These are phyloP conservation scores for Plectosphaerella cucumerina DNA, from an alignment of 2,329 filamentous ascomycete species.

Conservation along the genomic window DNA sequence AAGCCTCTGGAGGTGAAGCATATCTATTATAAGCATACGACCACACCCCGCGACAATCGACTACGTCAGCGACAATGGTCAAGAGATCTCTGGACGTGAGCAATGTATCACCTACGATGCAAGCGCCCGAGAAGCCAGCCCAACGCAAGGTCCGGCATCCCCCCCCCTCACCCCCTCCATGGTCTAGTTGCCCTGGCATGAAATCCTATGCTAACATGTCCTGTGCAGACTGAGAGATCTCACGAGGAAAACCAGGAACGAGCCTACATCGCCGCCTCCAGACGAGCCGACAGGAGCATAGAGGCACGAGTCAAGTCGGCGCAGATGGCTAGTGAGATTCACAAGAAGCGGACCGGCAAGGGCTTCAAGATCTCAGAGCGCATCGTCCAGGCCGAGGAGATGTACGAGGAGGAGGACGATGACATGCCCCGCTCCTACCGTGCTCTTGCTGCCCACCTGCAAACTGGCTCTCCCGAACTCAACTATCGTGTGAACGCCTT, in stretches of 20 bases:
- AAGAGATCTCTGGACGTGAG: constrained; percentile 30
- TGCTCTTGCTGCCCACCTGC: constrained; percentile 57
- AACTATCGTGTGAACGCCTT: constrained; percentile 55
- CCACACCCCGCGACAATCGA: background rate
- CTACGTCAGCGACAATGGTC: constrained; percentile 21
- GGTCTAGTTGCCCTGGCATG: background rate
- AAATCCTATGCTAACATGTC: background rate
- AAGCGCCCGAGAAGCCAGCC: constrained; percentile 17
- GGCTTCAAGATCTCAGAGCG: constrained; percentile 77
- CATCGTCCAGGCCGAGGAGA: constrained; percentile 76
- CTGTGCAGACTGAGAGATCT: constrained; percentile 62
- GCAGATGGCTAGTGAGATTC: constrained; percentile 81
- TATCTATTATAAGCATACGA: background rate
- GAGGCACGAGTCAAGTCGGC: constrained; percentile 89
- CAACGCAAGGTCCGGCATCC: constrained; percentile 21
- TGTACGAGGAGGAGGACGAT: constrained; percentile 95
- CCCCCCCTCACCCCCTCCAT: background rate
- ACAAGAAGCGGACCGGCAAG: constrained; percentile 81
- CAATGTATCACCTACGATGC: constrained; percentile 20
- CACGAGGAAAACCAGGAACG: constrained; percentile 82
- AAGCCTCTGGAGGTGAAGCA: no score
- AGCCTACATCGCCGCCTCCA: constrained; percentile 88
- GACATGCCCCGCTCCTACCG: constrained; percentile 66
- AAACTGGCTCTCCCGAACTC: constrained; percentile 56
- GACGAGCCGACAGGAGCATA: constrained; percentile 78